phyloP scores from a whole-genome alignment of 768 basidiomycete species.

The Tulasnella sp. region DNA sequence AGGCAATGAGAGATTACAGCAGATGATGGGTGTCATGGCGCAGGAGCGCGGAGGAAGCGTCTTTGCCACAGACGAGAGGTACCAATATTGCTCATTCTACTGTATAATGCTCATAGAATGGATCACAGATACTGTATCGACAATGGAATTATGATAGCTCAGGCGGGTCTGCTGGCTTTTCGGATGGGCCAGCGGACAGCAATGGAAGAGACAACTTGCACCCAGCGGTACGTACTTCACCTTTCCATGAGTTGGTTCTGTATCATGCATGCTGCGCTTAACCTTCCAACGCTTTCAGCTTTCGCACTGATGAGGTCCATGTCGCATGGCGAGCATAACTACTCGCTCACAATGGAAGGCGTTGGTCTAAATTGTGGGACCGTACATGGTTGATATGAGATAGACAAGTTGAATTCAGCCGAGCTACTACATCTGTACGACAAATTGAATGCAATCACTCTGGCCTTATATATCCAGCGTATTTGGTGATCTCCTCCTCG shows the following conservation, averaged over 20 bases:
- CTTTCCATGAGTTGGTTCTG: not conserved
- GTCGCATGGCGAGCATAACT: slow-evolving; percentile 69
- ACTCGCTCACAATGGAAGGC: too few relatives aligned
- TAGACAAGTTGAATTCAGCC: not conserved
- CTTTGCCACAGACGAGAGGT: slow-evolving; percentile 96
- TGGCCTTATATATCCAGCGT: not conserved
- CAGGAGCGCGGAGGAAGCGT: slow-evolving; percentile 76
- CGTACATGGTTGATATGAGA: not conserved
- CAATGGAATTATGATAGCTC: slow-evolving; percentile 99
- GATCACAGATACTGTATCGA: slow-evolving; percentile 91
- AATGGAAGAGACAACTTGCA: slow-evolving; percentile 71
- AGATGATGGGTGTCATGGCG: slow-evolving; percentile 99
- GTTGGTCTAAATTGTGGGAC: too few relatives aligned
- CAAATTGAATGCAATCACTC: not conserved
- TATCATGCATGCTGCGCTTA: not conserved
- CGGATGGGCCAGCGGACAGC: slow-evolving; percentile 82
- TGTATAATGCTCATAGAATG: not conserved
- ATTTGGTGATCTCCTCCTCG: slow-evolving; percentile 20
- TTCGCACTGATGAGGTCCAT: slow-evolving; percentile 87
- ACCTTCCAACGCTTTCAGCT: slow-evolving; percentile 39
- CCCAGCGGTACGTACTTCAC: slow-evolving; percentile 55
- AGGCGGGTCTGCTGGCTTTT: slow-evolving; percentile 84
- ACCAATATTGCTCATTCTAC: slow-evolving; percentile 17
- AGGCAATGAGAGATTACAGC: slow-evolving; percentile 89
- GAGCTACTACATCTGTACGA: not conserved